Conservation (phyloP, 2,329 filamentous ascomycete genomes). For the Endothia cerciana region DNA sequence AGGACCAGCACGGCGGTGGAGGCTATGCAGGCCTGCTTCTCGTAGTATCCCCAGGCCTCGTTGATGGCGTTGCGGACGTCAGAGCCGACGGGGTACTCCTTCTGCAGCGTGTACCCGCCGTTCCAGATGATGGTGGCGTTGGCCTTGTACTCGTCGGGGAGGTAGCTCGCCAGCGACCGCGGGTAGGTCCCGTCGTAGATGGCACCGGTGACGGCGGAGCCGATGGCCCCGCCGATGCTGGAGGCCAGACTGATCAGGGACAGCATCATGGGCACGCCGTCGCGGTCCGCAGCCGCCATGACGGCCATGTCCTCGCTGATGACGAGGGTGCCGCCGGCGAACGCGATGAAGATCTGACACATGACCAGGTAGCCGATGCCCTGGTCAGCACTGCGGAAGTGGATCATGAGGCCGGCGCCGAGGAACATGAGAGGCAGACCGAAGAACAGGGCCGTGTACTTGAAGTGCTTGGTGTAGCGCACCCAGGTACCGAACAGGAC, state of each 20-base stretch:
- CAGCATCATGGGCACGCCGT: slow-evolving; percentile 39
- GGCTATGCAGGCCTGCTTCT: slow-evolving; percentile 41
- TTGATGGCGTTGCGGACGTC: slow-evolving; percentile 40
- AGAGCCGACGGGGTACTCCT: slow-evolving; percentile 37
- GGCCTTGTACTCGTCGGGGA: slow-evolving; percentile 32
- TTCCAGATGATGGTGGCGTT: slow-evolving; percentile 34
- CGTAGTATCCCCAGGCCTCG: slow-evolving; percentile 43
- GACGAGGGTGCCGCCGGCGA: slow-evolving; percentile 60
- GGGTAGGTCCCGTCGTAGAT: slow-evolving; percentile 25
- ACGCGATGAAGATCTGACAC: slow-evolving; percentile 63
- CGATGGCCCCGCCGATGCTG: slow-evolving; percentile 42
- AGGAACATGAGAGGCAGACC: slow-evolving; percentile 58
- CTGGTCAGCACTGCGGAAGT: slow-evolving; percentile 56
- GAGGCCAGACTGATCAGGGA: slow-evolving; percentile 41
- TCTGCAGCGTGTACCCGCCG: slow-evolving; percentile 37
- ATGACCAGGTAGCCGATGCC: slow-evolving; percentile 59
- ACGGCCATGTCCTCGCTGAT: slow-evolving; percentile 62
- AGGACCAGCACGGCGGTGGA: slow-evolving; percentile 40
- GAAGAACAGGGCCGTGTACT: slow-evolving; percentile 55
- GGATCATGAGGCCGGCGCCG: slow-evolving; percentile 60
- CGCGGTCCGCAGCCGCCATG: slow-evolving; percentile 52
- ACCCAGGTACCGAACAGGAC: slow-evolving; percentile 54
- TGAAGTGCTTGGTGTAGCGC: slow-evolving; percentile 55
- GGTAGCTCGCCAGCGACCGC: slow-evolving; percentile 22
- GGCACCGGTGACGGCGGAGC: slow-evolving; percentile 30